Percentiles rank a stretch among this genome's conserved stretches.
These are phyloP conservation scores for Picea glauca DNA, from an alignment of 75 land plant species.

Conservation along the genomic window DNA sequence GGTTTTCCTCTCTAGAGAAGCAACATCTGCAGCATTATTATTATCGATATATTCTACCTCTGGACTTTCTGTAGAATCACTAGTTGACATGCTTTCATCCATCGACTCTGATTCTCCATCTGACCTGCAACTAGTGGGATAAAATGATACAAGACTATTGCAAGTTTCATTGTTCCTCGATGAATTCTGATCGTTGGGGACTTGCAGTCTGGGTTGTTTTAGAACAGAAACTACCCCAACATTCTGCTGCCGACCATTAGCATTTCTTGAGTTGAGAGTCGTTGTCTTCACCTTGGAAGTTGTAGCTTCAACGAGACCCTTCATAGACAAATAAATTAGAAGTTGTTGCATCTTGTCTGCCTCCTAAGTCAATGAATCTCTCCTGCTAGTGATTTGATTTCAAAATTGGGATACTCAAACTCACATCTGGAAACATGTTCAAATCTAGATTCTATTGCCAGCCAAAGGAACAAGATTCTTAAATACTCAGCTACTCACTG, in stretches of 20 bases:
- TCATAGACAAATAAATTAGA: background rate
- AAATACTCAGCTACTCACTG: background rate
- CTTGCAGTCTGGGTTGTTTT: background rate
- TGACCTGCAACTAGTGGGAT: conserved; percentile 16
- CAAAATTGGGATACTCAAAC: background rate
- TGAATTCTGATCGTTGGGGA: background rate
- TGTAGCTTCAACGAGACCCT: background rate
- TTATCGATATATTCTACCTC: conserved; percentile 53
- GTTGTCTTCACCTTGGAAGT: conserved; percentile 9
- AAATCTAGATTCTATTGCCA: background rate
- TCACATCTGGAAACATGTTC: background rate
- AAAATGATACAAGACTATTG: conserved; percentile 1
- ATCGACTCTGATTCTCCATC: conserved; percentile 43
- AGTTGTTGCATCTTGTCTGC: background rate
- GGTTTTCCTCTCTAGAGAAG: conserved; percentile 63
- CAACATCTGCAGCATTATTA: conserved; percentile 29
- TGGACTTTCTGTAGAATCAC: conserved; percentile 55
- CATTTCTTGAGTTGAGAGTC: conserved; percentile 2
- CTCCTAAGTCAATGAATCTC: background rate
- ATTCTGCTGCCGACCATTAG: background rate
- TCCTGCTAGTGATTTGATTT: background rate
- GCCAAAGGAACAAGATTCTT: background rate
- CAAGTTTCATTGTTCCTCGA: conserved; percentile 4
- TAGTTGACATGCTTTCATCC: conserved; percentile 62
- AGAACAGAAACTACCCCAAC: background rate